Conservation (phyloP, 225 moss, liverwort and hornwort species). For the Straminergon stramineum region DNA sequence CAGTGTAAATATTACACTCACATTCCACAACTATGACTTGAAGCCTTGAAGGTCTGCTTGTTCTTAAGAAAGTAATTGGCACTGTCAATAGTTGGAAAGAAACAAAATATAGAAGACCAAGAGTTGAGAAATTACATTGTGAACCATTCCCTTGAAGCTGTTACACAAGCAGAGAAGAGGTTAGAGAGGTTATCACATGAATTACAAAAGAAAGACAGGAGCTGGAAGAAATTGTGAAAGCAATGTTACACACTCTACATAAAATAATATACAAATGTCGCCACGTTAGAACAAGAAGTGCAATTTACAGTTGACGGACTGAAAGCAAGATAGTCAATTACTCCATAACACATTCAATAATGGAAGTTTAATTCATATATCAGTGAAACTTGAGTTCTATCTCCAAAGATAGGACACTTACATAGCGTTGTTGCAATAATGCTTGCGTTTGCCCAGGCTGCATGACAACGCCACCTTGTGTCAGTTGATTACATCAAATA, state of each 20-base stretch:
- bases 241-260: not conserved
- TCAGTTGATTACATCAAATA: not conserved
- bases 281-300: not conserved
- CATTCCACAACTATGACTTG: not conserved
- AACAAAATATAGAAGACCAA: not conserved
- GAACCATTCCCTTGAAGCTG: conserved; percentile 77
- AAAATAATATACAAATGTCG: not conserved
- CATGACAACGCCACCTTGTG: not conserved
- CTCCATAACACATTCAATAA: not conserved
- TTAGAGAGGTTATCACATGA: not conserved
- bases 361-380: not conserved
- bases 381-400: not conserved
- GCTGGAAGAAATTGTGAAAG: not conserved
- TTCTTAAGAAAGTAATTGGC: not conserved
- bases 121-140: conserved; percentile 53
- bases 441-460: conserved; percentile 70
- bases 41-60: not conserved
- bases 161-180: not conserved
- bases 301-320: not conserved
- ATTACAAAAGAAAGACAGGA: not conserved
- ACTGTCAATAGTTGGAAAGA: not conserved
- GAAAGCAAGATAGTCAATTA: not conserved
- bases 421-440: conserved; percentile 65
- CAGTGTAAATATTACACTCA: not conserved
- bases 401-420: conserved; percentile 5